phyloP scores from a whole-genome alignment of 495 filamentous ascomycete species.

The Niebla homalea region DNA sequence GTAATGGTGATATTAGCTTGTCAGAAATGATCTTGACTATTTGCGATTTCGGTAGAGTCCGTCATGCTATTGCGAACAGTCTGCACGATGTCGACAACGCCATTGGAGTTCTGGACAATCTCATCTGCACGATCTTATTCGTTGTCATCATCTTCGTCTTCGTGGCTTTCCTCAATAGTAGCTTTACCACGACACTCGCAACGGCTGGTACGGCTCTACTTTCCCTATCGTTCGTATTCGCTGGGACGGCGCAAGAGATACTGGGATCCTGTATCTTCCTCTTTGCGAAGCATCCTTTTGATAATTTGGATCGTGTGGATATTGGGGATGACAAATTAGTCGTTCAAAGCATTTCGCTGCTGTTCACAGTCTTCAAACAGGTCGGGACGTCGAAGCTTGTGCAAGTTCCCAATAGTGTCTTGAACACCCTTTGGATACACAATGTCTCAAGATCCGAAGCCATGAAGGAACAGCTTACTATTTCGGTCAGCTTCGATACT shows the following conservation, averaged over 20 bases:
- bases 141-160: conserved; percentile 79
- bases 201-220: conserved; percentile 92
- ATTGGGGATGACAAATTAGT: conserved; percentile 58
- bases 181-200: conserved; percentile 74
- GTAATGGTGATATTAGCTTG: conserved; percentile 84
- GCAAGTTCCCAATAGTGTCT: conserved; percentile 78
- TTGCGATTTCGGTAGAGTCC: conserved; percentile 64
- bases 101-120: conserved; percentile 74
- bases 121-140: conserved; percentile 65
- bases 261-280: conserved; percentile 94
- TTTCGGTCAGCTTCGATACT: conserved; percentile 75
- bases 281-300: conserved; percentile 91
- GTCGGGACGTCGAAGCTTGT: conserved; percentile 71
- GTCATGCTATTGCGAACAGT: conserved; percentile 74
- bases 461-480: conserved; percentile 75
- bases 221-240: conserved; percentile 88
- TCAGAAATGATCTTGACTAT: conserved; percentile 92
- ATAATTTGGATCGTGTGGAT: conserved; percentile 89
- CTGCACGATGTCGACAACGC: conserved; percentile 97
- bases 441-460: conserved; percentile 81
- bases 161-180: conserved; percentile 74
- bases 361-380: conserved; percentile 85
- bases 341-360: conserved; percentile 86
- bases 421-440: conserved; percentile 86
- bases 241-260: conserved; percentile 81